Evolutionary conservation across 139 green algal genomes (phyloP).

Genomic region (Deuterostichococcus epilithicus): DNA sequence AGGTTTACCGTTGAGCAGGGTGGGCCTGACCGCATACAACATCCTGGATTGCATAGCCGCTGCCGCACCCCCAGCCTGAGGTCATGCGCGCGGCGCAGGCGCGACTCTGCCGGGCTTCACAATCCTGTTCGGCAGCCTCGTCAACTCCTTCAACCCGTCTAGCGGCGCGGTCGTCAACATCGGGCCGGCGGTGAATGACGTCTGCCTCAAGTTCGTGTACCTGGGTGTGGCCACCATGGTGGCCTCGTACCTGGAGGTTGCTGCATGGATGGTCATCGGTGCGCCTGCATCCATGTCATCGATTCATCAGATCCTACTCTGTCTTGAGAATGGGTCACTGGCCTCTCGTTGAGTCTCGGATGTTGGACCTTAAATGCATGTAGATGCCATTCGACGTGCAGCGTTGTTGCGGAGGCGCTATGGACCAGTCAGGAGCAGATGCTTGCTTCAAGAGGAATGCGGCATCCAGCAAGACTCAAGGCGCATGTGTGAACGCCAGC

Average conservation of each 20-base stretch:
- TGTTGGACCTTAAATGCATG: neutral
- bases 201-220: conserved; percentile 65
- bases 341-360: neutral
- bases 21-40: too few relatives aligned
- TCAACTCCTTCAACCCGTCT: conserved; percentile 8
- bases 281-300: neutral
- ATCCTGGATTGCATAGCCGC: too few relatives aligned
- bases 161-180: neutral
- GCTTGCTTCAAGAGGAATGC: conserved; percentile 24
- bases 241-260: conserved; percentile 42
- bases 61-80: neutral
- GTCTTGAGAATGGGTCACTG: neutral
- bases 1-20: too few relatives aligned
- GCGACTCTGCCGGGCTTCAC: neutral
- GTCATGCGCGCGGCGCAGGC: neutral
- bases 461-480: neutral
- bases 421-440: neutral
- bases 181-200: conserved; percentile 6
- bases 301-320: neutral
- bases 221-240: conserved; percentile 44
- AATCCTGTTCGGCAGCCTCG: neutral
- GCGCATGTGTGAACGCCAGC: neutral
- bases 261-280: conserved; percentile 41
- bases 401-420: neutral
- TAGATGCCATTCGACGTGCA: neutral